Evolutionary conservation across 257 asterid species (phyloP).

Genomic region (Hygrophila difformis): DNA sequence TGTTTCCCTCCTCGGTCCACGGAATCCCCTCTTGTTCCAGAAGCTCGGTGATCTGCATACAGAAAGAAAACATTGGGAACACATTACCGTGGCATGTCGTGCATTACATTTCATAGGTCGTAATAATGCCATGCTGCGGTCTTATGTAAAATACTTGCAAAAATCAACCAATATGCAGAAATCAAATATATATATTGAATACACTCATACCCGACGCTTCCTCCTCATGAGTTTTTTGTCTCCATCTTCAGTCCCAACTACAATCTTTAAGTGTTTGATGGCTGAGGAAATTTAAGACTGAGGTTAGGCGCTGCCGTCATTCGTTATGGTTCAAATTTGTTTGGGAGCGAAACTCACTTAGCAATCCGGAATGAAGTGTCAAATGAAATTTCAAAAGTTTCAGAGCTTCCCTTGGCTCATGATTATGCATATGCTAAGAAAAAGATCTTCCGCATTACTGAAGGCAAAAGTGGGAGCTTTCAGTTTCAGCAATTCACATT

Average conservation of each 20-base stretch:
- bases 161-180: neutral
- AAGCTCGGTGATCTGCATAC: constrained; percentile 51
- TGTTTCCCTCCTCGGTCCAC: constrained; percentile 75
- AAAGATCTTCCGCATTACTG: constrained; percentile 51
- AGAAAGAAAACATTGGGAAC: neutral
- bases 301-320: constrained; percentile 6
- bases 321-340: constrained; percentile 7
- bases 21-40: constrained; percentile 49
- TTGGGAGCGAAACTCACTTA: constrained; percentile 33
- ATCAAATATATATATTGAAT: neutral
- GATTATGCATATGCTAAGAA: constrained; percentile 31
- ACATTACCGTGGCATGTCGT: neutral
- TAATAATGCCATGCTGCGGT: no score
- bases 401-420: constrained; percentile 62
- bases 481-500: constrained; percentile 1
- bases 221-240: constrained; percentile 39
- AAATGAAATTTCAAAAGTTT: constrained; percentile 38
- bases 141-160: no score
- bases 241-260: constrained; percentile 40
- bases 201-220: constrained; percentile 56
- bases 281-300: constrained; percentile 35
- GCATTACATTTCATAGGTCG: no score
- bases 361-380: constrained; percentile 38
- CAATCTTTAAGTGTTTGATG: constrained; percentile 36
- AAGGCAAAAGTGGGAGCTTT: constrained; percentile 9